Percentiles rank a stretch among this genome's conserved stretches.
Conservation (phyloP, 2,329 filamentous ascomycete genomes). For the Daldinia eschscholtzii region DNA sequence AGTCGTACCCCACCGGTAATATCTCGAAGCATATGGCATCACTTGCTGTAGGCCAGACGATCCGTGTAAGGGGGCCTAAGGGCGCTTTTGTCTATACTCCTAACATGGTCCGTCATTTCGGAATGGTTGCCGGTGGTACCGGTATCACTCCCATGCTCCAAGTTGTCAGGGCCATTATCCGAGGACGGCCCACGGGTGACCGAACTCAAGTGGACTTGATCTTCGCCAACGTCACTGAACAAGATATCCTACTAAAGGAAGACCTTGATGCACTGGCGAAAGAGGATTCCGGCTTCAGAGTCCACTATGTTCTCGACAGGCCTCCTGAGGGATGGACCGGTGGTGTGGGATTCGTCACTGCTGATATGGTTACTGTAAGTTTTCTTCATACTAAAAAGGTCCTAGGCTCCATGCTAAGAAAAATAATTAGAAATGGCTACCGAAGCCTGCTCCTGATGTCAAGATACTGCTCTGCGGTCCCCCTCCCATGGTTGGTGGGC, state of each 20-base stretch:
- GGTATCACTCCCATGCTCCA: slow-evolving; percentile 99
- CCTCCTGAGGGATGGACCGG: slow-evolving; percentile 92
- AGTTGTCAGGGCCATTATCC: slow-evolving; percentile 89
- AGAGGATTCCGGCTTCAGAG: slow-evolving; percentile 83
- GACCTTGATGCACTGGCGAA: slow-evolving; percentile 84
- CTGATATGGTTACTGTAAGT: slow-evolving; percentile 90
- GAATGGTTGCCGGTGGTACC: slow-evolving; percentile 97
- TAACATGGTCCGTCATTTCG: slow-evolving; percentile 96
- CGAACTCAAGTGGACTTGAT: slow-evolving; percentile 92
- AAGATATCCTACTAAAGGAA: slow-evolving; percentile 94
- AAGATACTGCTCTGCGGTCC: slow-evolving; percentile 96
- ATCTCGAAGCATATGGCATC: slow-evolving; percentile 93
- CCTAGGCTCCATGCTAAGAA: slow-evolving; percentile 45
- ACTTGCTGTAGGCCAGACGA: slow-evolving; percentile 84
- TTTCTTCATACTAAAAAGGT: background rate
- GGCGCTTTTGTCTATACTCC: slow-evolving; percentile 97
- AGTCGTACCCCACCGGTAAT: slow-evolving; percentile 97
- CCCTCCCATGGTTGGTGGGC: slow-evolving; percentile 94
- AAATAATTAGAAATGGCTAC: slow-evolving; percentile 78
- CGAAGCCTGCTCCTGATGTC: slow-evolving; percentile 85
- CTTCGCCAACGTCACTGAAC: slow-evolving; percentile 93
- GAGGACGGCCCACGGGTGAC: slow-evolving; percentile 82
- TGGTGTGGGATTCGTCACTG: slow-evolving; percentile 93
- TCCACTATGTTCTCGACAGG: slow-evolving; percentile 97
- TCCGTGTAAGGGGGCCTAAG: slow-evolving; percentile 94